Conservation (phyloP, 305 asterid species). For the Fraxinus xanthoxyloides region DNA sequence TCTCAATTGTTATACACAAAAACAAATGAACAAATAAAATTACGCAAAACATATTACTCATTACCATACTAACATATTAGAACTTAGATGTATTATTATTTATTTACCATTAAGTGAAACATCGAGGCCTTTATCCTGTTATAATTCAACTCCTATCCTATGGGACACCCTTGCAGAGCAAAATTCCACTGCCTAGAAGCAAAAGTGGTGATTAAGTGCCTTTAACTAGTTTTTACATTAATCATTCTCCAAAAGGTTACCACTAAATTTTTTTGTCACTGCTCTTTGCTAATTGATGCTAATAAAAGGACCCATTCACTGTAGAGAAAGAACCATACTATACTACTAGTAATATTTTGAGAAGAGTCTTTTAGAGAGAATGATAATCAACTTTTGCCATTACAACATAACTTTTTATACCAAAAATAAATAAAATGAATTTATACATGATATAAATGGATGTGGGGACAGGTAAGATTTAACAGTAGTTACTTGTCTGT, state of each 20-base stretch:
- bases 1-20: not conserved
- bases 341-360: not conserved
- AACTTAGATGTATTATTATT: not conserved
- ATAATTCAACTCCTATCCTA: not conserved
- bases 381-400: not conserved
- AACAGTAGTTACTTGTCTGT: not conserved
- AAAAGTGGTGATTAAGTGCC: not conserved
- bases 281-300: not conserved
- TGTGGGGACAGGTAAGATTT: not conserved
- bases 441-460: not conserved
- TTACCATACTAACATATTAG: not conserved
- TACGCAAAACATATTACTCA: not conserved
- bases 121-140: not conserved
- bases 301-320: not conserved
- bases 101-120: not conserved
- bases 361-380: not conserved
- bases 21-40: not conserved
- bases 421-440: not conserved
- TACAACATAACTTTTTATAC: not conserved
- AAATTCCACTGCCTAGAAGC: not conserved
- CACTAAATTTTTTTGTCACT: not conserved
- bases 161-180: not conserved
- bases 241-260: not conserved
- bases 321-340: not conserved
- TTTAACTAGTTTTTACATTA: not conserved